Evolutionary conservation across 441 rosid genomes (phyloP).

Genomic region (Lepidium campestre): DNA sequence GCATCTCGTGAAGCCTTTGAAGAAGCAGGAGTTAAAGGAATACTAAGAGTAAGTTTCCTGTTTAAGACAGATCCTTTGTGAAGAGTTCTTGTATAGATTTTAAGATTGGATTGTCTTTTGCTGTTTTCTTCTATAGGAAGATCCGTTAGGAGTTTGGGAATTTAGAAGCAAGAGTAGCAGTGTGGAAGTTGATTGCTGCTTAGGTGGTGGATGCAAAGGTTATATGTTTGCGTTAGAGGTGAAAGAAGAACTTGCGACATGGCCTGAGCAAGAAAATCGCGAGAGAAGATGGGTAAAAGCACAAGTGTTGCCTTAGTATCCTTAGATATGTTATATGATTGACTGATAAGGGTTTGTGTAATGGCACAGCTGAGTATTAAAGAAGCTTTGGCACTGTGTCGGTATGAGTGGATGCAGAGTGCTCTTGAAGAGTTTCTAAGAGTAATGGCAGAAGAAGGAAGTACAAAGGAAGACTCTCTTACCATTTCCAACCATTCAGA

Average conservation of each 20-base stretch:
- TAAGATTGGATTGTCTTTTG: background rate
- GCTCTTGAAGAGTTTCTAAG: constrained; percentile 51
- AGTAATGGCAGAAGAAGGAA: constrained; percentile 30
- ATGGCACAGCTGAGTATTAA: constrained; percentile 43
- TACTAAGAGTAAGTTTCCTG: constrained; percentile 39
- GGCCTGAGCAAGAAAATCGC: constrained; percentile 67
- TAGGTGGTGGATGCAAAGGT: constrained; percentile 60
- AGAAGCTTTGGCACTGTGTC: constrained; percentile 61
- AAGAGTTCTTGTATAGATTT: too few relatives aligned
- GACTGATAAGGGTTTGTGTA: background rate
- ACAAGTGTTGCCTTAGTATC: background rate
- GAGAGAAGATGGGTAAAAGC: constrained; percentile 62
- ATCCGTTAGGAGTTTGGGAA: constrained; percentile 73
- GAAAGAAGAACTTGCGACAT: constrained; percentile 61
- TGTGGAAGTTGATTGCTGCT: constrained; percentile 35
- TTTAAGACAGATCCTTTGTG: background rate
- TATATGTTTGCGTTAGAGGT: constrained; percentile 80
- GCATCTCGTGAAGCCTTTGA: constrained; percentile 87
- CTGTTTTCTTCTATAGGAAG: constrained; percentile 36
- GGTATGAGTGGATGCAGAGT: constrained; percentile 78
- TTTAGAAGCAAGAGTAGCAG: constrained; percentile 72
- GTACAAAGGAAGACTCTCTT: background rate
- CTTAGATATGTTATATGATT: background rate
- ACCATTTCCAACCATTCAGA: constrained; percentile 5
- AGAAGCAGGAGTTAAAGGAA: constrained; percentile 88